Base-by-base conservation (phyloP, 306 rosid genomes). In the Senna tora region DNA sequence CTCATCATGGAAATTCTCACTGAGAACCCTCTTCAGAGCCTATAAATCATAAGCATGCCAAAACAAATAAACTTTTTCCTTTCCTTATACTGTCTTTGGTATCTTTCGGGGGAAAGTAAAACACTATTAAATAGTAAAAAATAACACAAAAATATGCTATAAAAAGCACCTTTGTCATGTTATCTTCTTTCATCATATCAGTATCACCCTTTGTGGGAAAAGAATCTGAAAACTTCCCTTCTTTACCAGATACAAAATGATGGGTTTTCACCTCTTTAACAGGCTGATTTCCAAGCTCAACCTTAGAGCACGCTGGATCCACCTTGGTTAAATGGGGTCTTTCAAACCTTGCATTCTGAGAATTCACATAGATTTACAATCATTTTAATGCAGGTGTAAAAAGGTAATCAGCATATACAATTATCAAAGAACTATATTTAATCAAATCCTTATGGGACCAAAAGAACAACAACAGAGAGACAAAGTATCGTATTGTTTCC, bases 1-100 rank as follows among this genome's bases (percentile, higher is more conserved):
- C 13, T 87, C 87, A 33, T 76, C 81, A 71, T 77, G 75, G 53
- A 88, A 88, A 83, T 89, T 88, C 80, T 89, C 92, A 15, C 84
- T 60, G 68, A 95, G 93, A 81, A 86, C 83, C 73, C 73, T 80
- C 86, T 84, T 95, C 58, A 95, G 57, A 79, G 86, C 96, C 99
- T 95, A 67, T 21, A 79, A 82, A 83, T 74, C 33, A 42, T 21
- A 61, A 68, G 65, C 60, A 67, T 11, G 17, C 15, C 53, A 67
- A 47, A 65, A 36, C 30, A 74, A 67, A 14, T 43, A 63, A 67
- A 15, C 51, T 49, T 55, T 54, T 53, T 53, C 6, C 67, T 65
- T 46, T 13, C 61, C 19, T 64, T 14, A 52, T 6, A 5, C n/a
- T 21, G 46, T 52, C 71, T 68, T 20, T 51, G 38, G 63, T 61